Percentiles rank a stretch among this genome's conserved stretches.
Evolutionary conservation across 768 basidiomycete species (phyloP).

Genomic region (Podaxis sp.): DNA sequence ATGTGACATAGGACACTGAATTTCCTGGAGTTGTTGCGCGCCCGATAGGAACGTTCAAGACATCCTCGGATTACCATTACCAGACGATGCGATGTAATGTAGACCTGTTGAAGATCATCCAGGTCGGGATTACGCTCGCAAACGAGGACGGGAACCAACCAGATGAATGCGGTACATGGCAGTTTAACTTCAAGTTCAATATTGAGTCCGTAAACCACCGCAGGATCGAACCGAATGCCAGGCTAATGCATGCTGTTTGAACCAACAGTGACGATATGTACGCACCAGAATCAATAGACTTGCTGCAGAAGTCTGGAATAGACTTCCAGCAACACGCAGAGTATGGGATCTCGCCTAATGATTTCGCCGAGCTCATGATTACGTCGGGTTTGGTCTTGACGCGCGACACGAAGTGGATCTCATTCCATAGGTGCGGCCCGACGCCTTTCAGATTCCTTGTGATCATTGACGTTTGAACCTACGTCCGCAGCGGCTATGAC

Average conservation of each 20-base stretch:
- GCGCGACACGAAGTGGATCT: slow-evolving; percentile 93
- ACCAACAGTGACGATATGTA: slow-evolving; percentile 90
- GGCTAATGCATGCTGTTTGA: background rate
- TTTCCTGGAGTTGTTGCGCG: slow-evolving; percentile 98
- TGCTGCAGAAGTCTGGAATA: slow-evolving; percentile 92
- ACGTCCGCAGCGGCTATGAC: slow-evolving; percentile 81
- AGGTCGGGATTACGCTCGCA: slow-evolving; percentile 92
- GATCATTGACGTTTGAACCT: background rate
- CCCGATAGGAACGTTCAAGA: slow-evolving; percentile 95
- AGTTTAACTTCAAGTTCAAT: slow-evolving; percentile 97
- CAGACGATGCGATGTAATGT: slow-evolving; percentile 99
- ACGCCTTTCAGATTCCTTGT: background rate
- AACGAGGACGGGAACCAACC: slow-evolving; percentile 94
- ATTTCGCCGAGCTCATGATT: slow-evolving; percentile 96
- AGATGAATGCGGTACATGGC: slow-evolving; percentile 92
- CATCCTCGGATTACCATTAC: slow-evolving; percentile 97
- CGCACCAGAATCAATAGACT: slow-evolving; percentile 94
- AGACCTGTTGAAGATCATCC: slow-evolving; percentile 96
- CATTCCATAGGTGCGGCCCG: slow-evolving; percentile 88
- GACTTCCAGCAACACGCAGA: slow-evolving; percentile 94
- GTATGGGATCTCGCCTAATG: slow-evolving; percentile 87
- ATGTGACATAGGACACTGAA: slow-evolving; percentile 83
- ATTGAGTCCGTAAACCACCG: slow-evolving; percentile 47
- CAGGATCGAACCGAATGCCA: background rate
- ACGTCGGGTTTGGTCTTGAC: slow-evolving; percentile 91